Evolutionary conservation across 192 early-diverging fungal species (phyloP).

Genomic region (Umbelopsis sp.): DNA sequence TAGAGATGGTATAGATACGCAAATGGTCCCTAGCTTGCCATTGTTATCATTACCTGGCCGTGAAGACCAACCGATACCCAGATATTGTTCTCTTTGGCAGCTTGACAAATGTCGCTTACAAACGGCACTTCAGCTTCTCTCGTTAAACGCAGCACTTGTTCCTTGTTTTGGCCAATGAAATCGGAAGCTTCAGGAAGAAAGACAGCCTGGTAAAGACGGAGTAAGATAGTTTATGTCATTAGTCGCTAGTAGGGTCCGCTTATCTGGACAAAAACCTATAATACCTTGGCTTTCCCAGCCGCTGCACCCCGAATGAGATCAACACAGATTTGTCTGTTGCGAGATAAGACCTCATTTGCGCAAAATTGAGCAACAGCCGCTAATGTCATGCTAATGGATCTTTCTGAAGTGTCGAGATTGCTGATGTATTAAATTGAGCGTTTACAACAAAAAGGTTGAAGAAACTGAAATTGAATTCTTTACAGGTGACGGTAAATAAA

Average conservation of each 20-base stretch:
- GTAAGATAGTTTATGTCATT: neutral
- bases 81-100: slow-evolving; percentile 58
- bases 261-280: neutral
- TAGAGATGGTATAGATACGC: neutral
- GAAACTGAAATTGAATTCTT: too few species aligned
- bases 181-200: slow-evolving; percentile 87
- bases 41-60: slow-evolving; percentile 46
- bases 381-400: slow-evolving; percentile 18
- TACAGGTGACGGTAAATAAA: too few species aligned
- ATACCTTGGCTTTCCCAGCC: slow-evolving; percentile 56
- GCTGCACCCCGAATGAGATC: slow-evolving; percentile 62
- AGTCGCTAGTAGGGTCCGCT: neutral
- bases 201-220: slow-evolving; percentile 51
- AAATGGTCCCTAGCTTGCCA: neutral
- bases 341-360: slow-evolving; percentile 54
- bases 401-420: neutral
- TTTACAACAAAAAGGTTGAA: too few species aligned
- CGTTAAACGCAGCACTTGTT: slow-evolving; percentile 52
- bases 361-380: slow-evolving; percentile 77
- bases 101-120: slow-evolving; percentile 57
- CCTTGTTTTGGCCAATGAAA: slow-evolving; percentile 65
- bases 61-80: slow-evolving; percentile 84
- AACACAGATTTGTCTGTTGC: slow-evolving; percentile 63
- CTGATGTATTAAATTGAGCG: neutral
- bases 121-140: slow-evolving; percentile 54